These are phyloP conservation scores for Entomortierella beljakovae DNA, from an alignment of 192 early-diverging fungal species.

Conservation along the genomic window DNA sequence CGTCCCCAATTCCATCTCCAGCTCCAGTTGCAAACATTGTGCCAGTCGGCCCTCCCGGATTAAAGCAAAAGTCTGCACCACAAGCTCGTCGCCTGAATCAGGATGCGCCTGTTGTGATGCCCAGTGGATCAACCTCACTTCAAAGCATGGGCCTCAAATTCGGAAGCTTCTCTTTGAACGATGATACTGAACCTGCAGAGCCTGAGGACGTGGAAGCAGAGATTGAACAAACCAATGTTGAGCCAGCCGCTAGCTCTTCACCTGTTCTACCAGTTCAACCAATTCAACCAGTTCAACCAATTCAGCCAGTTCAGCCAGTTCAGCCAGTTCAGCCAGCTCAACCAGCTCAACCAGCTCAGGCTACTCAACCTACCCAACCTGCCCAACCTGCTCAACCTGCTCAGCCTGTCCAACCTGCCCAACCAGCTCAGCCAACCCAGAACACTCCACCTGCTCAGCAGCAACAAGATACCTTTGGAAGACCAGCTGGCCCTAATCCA, in stretches of 20 bases:
- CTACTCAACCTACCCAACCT: slow-evolving; percentile 26
- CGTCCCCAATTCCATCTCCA: slow-evolving; percentile 6
- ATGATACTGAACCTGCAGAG: slow-evolving; percentile 55
- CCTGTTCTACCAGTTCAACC: neutral
- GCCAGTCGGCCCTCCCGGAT: slow-evolving; percentile 56
- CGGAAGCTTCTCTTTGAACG: slow-evolving; percentile 78
- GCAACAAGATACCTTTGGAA: slow-evolving; percentile 15
- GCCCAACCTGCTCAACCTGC: slow-evolving; percentile 19
- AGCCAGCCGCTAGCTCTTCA: neutral
- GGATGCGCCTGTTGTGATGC: slow-evolving; percentile 91
- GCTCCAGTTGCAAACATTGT: slow-evolving; percentile 5
- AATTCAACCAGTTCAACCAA: slow-evolving; percentile 6
- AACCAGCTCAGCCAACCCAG: slow-evolving; percentile 6
- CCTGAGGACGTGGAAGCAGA: slow-evolving; percentile 13
- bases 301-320: slow-evolving; percentile 13
- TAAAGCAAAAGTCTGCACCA: slow-evolving; percentile 56
- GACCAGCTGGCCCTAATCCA: slow-evolving; percentile 10
- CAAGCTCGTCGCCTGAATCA: slow-evolving; percentile 84
- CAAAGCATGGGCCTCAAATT: slow-evolving; percentile 82
- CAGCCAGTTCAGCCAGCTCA: slow-evolving; percentile 25
- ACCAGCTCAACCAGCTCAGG: slow-evolving; percentile 10
- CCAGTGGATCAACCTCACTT: slow-evolving; percentile 68
- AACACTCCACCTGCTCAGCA: slow-evolving; percentile 8
- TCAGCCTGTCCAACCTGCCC: slow-evolving; percentile 53
- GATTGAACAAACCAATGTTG: neutral